A percentile compares a stretch with the other conserved stretches of the same genome.
Conservation (phyloP, 129 eudicot genomes). For the Flaveria brownii region DNA sequence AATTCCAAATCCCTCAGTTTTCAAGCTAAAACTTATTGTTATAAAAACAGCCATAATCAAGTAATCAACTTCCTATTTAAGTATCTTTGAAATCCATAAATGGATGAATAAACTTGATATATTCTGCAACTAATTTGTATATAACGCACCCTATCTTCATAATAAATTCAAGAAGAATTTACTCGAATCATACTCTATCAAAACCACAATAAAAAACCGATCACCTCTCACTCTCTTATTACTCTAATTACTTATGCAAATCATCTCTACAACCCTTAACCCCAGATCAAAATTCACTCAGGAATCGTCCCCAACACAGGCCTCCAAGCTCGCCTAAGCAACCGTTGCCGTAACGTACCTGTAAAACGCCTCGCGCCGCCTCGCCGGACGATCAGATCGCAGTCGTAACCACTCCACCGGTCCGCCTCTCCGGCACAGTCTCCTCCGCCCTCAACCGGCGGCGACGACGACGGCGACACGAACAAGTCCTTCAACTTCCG, state of each 20-base stretch:
- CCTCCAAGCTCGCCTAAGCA: slow-evolving; percentile 82
- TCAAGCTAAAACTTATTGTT: neutral
- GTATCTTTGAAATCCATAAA: slow-evolving; percentile 11
- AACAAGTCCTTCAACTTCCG: slow-evolving; percentile 77
- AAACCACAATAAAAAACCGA: slow-evolving; percentile 28
- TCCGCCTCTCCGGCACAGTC: slow-evolving; percentile 30
- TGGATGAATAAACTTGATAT: neutral
- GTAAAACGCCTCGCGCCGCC: slow-evolving; percentile 51
- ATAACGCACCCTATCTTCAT: slow-evolving; percentile 3
- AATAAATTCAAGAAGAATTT: neutral
- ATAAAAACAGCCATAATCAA: neutral
- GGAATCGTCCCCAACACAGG: slow-evolving; percentile 80
- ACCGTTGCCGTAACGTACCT: slow-evolving; percentile 72
- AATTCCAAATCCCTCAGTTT: too few species aligned
- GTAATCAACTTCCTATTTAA: neutral
- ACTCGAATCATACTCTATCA: slow-evolving; percentile 16
- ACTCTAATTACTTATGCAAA: slow-evolving; percentile 27
- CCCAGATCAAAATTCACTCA: slow-evolving; percentile 42
- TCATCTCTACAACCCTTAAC: slow-evolving; percentile 31
- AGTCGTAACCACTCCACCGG: slow-evolving; percentile 30
- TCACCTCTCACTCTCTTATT: slow-evolving; percentile 8
- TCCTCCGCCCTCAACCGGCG: slow-evolving; percentile 44
- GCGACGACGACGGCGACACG: slow-evolving; percentile 47
- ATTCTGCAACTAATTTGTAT: neutral
- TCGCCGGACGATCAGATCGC: slow-evolving; percentile 37